These are phyloP conservation scores for Phytophthora sp. DNA, from an alignment of 352 stramenopile species.

Conservation along the genomic window DNA sequence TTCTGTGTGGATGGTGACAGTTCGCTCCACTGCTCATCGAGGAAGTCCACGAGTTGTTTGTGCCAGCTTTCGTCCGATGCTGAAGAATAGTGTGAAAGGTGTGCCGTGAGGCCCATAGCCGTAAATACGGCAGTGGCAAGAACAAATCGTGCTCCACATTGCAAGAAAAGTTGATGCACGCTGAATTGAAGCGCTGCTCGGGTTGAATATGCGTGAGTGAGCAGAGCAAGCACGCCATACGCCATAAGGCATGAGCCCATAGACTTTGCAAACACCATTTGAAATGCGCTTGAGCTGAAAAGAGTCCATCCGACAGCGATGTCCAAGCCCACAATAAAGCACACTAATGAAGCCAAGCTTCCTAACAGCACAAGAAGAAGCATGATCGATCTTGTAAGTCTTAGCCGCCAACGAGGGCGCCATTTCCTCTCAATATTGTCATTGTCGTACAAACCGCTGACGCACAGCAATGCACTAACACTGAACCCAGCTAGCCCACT, in stretches of 20 bases:
- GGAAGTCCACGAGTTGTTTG: constrained; percentile 29
- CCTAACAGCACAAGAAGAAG: constrained; percentile 29
- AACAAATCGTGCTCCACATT: constrained; percentile 22
- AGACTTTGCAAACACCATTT: constrained; percentile 51
- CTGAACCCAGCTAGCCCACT: constrained; percentile 13
- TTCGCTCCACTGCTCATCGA: constrained; percentile 50
- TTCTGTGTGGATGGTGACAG: constrained; percentile 37
- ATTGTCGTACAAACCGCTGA: constrained; percentile 6
- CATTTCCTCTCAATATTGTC: constrained; percentile 10
- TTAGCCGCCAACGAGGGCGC: constrained; percentile 23
- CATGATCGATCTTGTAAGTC: constrained; percentile 4
- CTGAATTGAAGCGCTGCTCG: constrained; percentile 39
- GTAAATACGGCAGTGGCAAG: constrained; percentile 34
- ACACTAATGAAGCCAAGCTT: constrained; percentile 34
- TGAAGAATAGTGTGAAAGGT: constrained; percentile 45
- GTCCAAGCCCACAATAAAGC: constrained; percentile 47
- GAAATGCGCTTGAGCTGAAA: constrained; percentile 55
- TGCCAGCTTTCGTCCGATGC: constrained; percentile 32
- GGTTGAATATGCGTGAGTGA: constrained; percentile 41
- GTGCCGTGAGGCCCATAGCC: constrained; percentile 34
- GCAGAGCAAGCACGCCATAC: constrained; percentile 34
- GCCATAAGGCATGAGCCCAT: constrained; percentile 41
- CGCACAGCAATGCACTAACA: constrained; percentile 21
- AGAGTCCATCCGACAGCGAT: constrained; percentile 39
- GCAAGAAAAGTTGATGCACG: constrained; percentile 55